These are phyloP conservation scores for Umbelopsis ramanniana DNA, from an alignment of 192 early-diverging fungal genomes.

Conservation along the genomic window DNA sequence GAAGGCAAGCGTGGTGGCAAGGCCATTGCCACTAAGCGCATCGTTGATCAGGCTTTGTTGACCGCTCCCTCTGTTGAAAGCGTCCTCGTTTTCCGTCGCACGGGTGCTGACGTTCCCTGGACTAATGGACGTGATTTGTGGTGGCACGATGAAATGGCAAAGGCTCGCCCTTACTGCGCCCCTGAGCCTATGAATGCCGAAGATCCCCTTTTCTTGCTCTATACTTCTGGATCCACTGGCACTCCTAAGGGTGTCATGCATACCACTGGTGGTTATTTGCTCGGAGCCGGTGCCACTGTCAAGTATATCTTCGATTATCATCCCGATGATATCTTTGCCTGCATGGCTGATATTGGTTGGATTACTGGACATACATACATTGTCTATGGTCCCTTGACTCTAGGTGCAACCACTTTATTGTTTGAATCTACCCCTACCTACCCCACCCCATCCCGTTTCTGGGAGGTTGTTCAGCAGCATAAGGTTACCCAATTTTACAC, in stretches of 20 bases:
- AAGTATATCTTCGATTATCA: constrained; percentile 97
- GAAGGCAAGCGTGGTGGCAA: constrained; percentile 92
- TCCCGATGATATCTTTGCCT: constrained; percentile 85
- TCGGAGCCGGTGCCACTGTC: constrained; percentile 78
- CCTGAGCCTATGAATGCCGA: constrained; percentile 84
- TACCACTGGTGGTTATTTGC: constrained; percentile 91
- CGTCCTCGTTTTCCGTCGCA: constrained; percentile 90
- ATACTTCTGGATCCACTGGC: constrained; percentile 91
- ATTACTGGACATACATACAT: constrained; percentile 89
- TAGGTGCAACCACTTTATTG: constrained; percentile 89
- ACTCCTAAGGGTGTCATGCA: constrained; percentile 94
- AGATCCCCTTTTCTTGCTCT: constrained; percentile 94
- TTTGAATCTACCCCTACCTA: constrained; percentile 96
- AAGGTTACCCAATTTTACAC: constrained; percentile 98
- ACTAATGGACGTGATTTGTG: constrained; percentile 78
- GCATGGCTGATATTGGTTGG: constrained; percentile 96
- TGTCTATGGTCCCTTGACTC: constrained; percentile 82
- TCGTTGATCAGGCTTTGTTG: constrained; percentile 85
- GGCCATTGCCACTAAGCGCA: constrained; percentile 84
- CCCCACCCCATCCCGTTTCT: constrained; percentile 81
- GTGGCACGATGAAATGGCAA: constrained; percentile 90
- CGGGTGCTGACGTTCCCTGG: constrained; percentile 81
- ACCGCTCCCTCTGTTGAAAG: constrained; percentile 71
- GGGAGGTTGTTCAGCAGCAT: constrained; percentile 85
- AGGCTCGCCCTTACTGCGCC: constrained; percentile 86